These are phyloP conservation scores for Cochlearia excelsa DNA, from an alignment of 345 rosid species.

Conservation along the genomic window DNA sequence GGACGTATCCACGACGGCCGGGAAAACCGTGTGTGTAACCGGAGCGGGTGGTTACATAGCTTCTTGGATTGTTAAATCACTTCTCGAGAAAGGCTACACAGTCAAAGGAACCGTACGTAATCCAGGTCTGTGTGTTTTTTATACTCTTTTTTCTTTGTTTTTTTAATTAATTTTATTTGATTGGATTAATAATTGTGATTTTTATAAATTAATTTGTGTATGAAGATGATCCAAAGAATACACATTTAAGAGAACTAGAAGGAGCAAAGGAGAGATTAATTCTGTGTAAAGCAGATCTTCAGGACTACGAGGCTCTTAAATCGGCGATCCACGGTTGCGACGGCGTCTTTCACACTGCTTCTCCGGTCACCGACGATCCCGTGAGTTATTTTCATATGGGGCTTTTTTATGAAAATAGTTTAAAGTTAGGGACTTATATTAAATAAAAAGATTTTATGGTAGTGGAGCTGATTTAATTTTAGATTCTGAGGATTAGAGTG, in stretches of 20 bases:
- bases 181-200: background rate
- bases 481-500: too few relatives aligned
- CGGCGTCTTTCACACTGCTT: constrained; percentile 95
- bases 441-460: background rate
- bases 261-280: constrained; percentile 82
- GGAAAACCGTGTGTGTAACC: constrained; percentile 77
- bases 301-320: constrained; percentile 58
- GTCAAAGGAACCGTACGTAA: constrained; percentile 87
- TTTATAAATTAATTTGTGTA: too few relatives aligned
- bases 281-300: constrained; percentile 73
- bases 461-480: constrained; percentile 17
- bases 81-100: constrained; percentile 69
- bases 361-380: constrained; percentile 96
- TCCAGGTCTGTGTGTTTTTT: constrained; percentile 49
- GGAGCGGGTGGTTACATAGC: constrained; percentile 98
- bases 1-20: constrained; percentile 39
- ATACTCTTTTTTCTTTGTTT: background rate
- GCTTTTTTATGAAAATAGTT: background rate
- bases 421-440: constrained; percentile 8
- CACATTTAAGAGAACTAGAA: constrained; percentile 78
- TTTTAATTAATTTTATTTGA: background rate
- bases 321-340: constrained; percentile 77
- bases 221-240: constrained; percentile 82
- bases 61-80: constrained; percentile 89
- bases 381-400: constrained; percentile 42